phyloP scores from a whole-genome alignment of 768 basidiomycete species.

The Podaxis sp. region DNA sequence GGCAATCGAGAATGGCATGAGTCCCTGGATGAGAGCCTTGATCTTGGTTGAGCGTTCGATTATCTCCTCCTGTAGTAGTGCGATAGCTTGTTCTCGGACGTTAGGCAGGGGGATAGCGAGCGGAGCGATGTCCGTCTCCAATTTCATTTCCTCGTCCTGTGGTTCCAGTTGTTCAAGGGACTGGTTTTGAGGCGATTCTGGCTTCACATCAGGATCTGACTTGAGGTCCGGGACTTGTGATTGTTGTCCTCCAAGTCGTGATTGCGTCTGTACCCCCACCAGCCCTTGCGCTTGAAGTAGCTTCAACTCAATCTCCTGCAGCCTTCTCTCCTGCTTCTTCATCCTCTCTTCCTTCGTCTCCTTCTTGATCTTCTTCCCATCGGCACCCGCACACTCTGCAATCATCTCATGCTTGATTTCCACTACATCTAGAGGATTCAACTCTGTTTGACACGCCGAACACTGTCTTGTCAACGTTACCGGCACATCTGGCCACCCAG shows the following conservation, averaged over 20 bases:
- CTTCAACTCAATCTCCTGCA: constrained; percentile 43
- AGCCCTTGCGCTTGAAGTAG: not conserved
- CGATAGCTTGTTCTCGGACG: constrained; percentile 3
- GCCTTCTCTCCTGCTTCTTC: constrained; percentile 63
- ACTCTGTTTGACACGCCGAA: constrained; percentile 70
- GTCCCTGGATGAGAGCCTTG: constrained; percentile 75
- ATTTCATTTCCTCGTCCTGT: constrained; percentile 3
- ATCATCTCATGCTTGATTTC: constrained; percentile 69
- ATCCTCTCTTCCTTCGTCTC: constrained; percentile 34
- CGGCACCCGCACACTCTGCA: constrained; percentile 28
- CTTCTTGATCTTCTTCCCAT: constrained; percentile 42
- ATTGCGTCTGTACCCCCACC: not conserved
- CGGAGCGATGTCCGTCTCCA: constrained; percentile 3
- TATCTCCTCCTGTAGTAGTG: constrained; percentile 34
- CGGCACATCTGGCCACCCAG: constrained; percentile 75
- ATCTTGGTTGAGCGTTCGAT: constrained; percentile 87
- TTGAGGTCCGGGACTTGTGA: not conserved
- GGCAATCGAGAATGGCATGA: constrained; percentile 73
- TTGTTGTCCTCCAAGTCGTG: not conserved
- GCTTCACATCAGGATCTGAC: not conserved
- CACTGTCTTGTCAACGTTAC: constrained; percentile 63
- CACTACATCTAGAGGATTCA: constrained; percentile 73
- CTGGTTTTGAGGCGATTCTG: not conserved
- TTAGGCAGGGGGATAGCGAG: not conserved
- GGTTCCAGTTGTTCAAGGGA: not conserved